Evolutionary conservation across 2,329 filamentous ascomycete species (phyloP).

Genomic region (Paecilomyces sp.): DNA sequence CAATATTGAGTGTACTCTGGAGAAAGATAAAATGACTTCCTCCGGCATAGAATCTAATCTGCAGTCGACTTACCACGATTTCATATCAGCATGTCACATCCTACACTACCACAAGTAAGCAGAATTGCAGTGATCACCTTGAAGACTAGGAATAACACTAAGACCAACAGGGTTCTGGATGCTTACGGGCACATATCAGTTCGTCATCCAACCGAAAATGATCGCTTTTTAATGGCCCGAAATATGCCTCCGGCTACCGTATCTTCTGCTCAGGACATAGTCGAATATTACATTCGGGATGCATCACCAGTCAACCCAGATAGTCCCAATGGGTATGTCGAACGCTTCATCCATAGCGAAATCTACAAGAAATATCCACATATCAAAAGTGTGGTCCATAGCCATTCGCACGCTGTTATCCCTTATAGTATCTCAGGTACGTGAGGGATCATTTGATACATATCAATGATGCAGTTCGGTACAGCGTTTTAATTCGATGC

Average conservation of each 20-base stretch:
- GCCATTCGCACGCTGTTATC: conserved; percentile 37
- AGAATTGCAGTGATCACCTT: conserved; percentile 1
- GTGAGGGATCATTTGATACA: not conserved
- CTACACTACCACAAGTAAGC: conserved; percentile 37
- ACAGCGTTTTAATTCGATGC: not conserved
- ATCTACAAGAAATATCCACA: conserved; percentile 35
- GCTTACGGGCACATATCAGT: conserved; percentile 51
- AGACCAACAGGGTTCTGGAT: conserved; percentile 36
- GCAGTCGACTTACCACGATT: not conserved
- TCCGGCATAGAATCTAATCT: not conserved
- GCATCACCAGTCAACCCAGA: conserved; percentile 34
- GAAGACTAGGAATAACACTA: not conserved
- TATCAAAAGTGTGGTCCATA: conserved; percentile 38
- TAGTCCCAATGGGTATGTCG: conserved; percentile 33
- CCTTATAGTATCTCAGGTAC: conserved; percentile 37
- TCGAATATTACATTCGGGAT: conserved; percentile 40
- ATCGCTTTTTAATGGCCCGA: conserved; percentile 44
- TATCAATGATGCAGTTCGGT: not conserved
- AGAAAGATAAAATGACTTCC: not conserved
- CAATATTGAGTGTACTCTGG: not conserved
- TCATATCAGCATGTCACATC: conserved; percentile 46
- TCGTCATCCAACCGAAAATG: conserved; percentile 40
- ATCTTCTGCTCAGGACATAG: conserved; percentile 36
- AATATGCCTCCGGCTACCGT: conserved; percentile 43
- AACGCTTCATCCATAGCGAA: conserved; percentile 43